Conservation (phyloP, 371 early-diverging fungal species). For the Mucor saturninus region DNA sequence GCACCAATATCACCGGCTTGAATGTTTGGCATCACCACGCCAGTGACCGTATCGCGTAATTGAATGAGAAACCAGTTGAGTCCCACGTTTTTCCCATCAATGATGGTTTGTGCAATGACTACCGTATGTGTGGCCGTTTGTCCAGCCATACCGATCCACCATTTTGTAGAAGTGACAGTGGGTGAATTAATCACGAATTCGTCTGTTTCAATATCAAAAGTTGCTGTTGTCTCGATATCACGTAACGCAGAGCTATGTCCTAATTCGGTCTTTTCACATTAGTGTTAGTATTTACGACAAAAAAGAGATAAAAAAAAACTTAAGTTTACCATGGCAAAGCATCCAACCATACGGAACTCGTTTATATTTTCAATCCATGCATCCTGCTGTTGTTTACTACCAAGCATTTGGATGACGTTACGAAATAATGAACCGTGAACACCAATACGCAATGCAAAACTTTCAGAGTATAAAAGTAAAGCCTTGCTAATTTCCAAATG, state of each 20-base stretch:
- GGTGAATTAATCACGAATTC: constrained; percentile 89
- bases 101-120: constrained; percentile 65
- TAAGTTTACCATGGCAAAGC: constrained; percentile 70
- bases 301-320: not conserved
- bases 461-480: constrained; percentile 57
- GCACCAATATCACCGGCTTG: constrained; percentile 88
- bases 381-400: constrained; percentile 60
- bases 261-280: constrained; percentile 56
- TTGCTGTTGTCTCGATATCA: constrained; percentile 91
- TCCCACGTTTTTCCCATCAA: constrained; percentile 73
- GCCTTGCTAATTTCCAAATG: constrained; percentile 19
- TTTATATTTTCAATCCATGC: constrained; percentile 59
- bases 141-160: constrained; percentile 94
- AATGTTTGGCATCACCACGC: constrained; percentile 75
- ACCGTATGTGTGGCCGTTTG: constrained; percentile 81
- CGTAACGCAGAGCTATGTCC: constrained; percentile 84
- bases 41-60: constrained; percentile 77
- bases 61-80: constrained; percentile 88
- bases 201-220: constrained; percentile 74
- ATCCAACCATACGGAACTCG: constrained; percentile 62
- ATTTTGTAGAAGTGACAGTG: constrained; percentile 83
- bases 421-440: constrained; percentile 66
- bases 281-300: not conserved
- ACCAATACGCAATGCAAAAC: constrained; percentile 65
- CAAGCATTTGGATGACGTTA: constrained; percentile 63